These are phyloP conservation scores for Xylaria flabelliformis DNA, from an alignment of 495 filamentous ascomycete genomes.

Conservation along the genomic window DNA sequence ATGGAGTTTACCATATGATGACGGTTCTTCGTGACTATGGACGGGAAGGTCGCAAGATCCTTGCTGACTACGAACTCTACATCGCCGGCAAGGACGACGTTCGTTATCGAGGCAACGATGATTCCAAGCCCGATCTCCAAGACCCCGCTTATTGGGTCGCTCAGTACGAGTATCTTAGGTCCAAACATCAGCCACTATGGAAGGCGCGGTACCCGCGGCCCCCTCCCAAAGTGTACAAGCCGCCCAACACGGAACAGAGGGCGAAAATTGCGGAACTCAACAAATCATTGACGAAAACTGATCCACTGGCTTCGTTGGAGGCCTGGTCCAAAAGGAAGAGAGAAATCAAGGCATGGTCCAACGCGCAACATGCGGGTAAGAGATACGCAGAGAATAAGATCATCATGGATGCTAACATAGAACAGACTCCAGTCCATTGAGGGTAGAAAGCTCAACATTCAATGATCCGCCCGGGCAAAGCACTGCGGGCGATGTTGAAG, in stretches of 20 bases:
- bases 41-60: background rate
- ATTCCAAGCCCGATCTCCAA: constrained; percentile 2
- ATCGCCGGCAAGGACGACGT: background rate
- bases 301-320: background rate
- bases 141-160: background rate
- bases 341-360: background rate
- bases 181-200: background rate
- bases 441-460: background rate
- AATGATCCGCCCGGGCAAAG: background rate
- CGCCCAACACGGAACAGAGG: background rate
- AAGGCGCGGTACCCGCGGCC: background rate
- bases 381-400: background rate
- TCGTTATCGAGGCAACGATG: constrained; percentile 1
- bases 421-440: background rate
- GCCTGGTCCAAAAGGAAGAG: background rate
- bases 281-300: no score
- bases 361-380: background rate
- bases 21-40: background rate
- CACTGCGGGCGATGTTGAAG: background rate
- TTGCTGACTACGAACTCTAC: constrained; percentile 1
- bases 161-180: background rate
- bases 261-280: background rate
- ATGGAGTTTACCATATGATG: background rate
- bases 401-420: background rate
- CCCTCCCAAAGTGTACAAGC: background rate